Conservation (phyloP, 1,284 basidiomycete genomes). For the Ustilago xerochloae region DNA sequence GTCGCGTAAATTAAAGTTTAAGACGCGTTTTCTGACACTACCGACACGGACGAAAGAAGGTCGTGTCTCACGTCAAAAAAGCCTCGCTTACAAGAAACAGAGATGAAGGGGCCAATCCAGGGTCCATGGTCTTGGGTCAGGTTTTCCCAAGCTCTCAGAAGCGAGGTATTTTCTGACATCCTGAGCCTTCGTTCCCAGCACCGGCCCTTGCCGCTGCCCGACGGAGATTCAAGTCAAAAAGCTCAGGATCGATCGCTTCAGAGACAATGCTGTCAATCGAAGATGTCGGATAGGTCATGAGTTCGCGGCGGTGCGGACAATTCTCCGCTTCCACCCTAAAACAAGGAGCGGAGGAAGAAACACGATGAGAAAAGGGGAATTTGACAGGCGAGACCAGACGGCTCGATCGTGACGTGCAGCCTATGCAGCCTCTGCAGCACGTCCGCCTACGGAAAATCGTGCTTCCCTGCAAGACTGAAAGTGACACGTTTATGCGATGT, state of each 20-base stretch:
- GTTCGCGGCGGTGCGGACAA: too few species aligned
- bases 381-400: constrained; percentile 2
- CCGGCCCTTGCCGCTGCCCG: too few species aligned
- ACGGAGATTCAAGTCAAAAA: neutral
- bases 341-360: neutral
- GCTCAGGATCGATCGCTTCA: neutral
- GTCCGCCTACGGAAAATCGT: constrained; percentile 1
- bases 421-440: neutral
- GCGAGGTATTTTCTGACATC: neutral
- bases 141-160: neutral
- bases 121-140: neutral
- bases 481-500: neutral
- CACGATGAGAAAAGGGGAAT: neutral
- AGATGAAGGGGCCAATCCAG: neutral
- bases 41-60: constrained; percentile 5
- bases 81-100: neutral
- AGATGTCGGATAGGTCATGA: too few species aligned
- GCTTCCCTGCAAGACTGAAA: too few species aligned
- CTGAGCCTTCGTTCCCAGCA: neutral
- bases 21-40: neutral
- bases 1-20: constrained; percentile 8
- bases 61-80: neutral
- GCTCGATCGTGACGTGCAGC: constrained; percentile 21
- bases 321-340: too few species aligned
- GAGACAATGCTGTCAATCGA: too few species aligned